These are phyloP conservation scores for Aegilops speltoides DNA, from an alignment of 176 grass and related monocot species.

Conservation along the genomic window DNA sequence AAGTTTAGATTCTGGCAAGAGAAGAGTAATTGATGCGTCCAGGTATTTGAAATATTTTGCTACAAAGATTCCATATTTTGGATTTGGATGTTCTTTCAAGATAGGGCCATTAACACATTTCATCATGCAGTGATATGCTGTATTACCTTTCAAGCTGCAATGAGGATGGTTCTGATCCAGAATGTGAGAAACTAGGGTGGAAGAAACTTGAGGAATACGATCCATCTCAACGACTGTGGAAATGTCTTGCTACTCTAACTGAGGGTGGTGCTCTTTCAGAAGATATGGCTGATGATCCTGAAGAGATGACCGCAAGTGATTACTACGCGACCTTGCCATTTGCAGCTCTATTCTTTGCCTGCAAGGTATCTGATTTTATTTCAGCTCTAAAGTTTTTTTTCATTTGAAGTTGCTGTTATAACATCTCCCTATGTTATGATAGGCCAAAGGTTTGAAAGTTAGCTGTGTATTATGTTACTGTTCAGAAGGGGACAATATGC, in stretches of 20 bases:
- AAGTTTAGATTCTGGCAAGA: slow-evolving; percentile 91
- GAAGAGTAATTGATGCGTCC: slow-evolving; percentile 77
- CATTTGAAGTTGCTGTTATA: slow-evolving; percentile 3
- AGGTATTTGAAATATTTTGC: slow-evolving; percentile 53
- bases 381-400: slow-evolving; percentile 6
- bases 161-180: slow-evolving; percentile 67
- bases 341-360: slow-evolving; percentile 61
- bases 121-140: slow-evolving; percentile 63
- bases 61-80: neutral
- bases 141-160: slow-evolving; percentile 79
- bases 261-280: slow-evolving; percentile 55
- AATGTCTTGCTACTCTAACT: slow-evolving; percentile 57
- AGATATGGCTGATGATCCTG: slow-evolving; percentile 39
- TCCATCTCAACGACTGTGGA: slow-evolving; percentile 63
- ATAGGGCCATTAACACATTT: neutral
- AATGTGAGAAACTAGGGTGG: slow-evolving; percentile 79
- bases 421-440: slow-evolving; percentile 12
- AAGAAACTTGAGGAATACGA: slow-evolving; percentile 83
- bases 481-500: slow-evolving; percentile 94
- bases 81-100: neutral
- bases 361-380: slow-evolving; percentile 61
- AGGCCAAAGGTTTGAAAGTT: slow-evolving; percentile 86
- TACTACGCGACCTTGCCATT: slow-evolving; percentile 76
- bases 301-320: slow-evolving; percentile 59
- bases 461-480: slow-evolving; percentile 89